Base-by-base conservation (phyloP, 2,329 filamentous ascomycete species). In the Alternaria arbusti region DNA sequence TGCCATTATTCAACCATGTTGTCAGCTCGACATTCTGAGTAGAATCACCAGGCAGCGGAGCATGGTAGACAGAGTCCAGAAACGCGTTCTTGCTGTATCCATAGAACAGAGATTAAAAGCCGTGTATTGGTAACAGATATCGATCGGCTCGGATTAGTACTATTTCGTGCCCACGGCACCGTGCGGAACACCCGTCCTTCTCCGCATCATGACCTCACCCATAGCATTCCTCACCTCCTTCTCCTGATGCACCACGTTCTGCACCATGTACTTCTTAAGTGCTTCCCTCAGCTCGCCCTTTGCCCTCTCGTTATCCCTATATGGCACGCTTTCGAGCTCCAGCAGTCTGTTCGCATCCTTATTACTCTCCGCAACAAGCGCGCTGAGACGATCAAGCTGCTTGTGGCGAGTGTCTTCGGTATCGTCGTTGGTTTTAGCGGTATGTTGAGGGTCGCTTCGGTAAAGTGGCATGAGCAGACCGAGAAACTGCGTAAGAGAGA, bases 201-300 rank as follows among this genome's bases (percentile, higher is more conserved):
- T 82, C 74, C 85, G 88, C 76, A 87, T 86, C 61, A 94, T 81
- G 26, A 89, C 89, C 62, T 85, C 86, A 23, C 89, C 89, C 70
- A 97, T 85, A 1, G 94, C 94, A 78, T 93, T 90, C 70, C 90
- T 87, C 9, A 98, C 95, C 81, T 95, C 92, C 1, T 90, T 90
- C 87, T 88, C 69, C 89, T 86, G 63, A 96, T 91, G 13, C 90
- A 80, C 73, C 7, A 79, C 94, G 75, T 96, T 96, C 78, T 96
- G 89, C 54, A 97, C 89, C 70, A 98, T 83, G 86, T 93, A 97
- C 73, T 96, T 92, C 80, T 90, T 91, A 81, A 97, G 87, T 72
- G 91, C 91, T 44, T 86, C 86, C 65, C 89, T 87, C 73, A 96
- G 81, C 63, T 88, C 88, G 40, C 67, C 68, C 47, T 84, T 84